These are phyloP conservation scores for Cladobotryum mycophilum DNA, from an alignment of 2,329 filamentous ascomycete species.

Conservation along the genomic window DNA sequence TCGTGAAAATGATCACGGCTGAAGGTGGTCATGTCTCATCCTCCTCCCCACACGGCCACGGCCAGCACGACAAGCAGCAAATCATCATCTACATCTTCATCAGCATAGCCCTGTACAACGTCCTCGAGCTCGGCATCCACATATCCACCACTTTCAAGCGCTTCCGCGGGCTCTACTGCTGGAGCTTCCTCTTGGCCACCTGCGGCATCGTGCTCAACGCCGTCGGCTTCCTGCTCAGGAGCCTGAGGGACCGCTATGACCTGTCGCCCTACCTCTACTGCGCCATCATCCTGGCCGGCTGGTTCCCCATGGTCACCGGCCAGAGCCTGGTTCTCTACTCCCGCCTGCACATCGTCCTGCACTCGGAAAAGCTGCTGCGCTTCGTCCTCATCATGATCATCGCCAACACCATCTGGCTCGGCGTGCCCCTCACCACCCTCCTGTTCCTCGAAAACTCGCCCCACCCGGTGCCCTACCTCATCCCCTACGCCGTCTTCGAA, in stretches of 20 bases:
- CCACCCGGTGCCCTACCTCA: constrained; percentile 5
- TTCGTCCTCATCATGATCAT: constrained; percentile 52
- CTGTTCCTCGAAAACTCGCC: constrained; percentile 43
- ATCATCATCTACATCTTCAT: constrained; percentile 13
- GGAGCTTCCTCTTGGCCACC: constrained; percentile 30
- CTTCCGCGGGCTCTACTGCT: constrained; percentile 29
- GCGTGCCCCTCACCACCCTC: constrained; percentile 48
- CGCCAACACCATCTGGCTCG: constrained; percentile 44
- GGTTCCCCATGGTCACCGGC: constrained; percentile 48
- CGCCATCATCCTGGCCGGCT: constrained; percentile 16
- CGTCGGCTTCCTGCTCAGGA: constrained; percentile 40
- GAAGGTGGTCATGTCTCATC: not conserved
- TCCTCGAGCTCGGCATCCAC: constrained; percentile 29
- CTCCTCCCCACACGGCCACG: constrained; percentile 2
- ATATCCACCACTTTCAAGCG: constrained; percentile 40
- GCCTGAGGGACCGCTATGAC: constrained; percentile 11
- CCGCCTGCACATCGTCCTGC: constrained; percentile 52
- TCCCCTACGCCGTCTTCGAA: constrained; percentile 38
- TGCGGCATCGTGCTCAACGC: constrained; percentile 30
- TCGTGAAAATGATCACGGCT: constrained; percentile 1
- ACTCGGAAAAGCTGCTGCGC: constrained; percentile 40
- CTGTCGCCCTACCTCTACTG: constrained; percentile 7
- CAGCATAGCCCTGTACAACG: constrained; percentile 12
- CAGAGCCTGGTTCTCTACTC: constrained; percentile 57
- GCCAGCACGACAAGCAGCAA: not conserved